These are phyloP conservation scores for Cladophialophora bantiana DNA, from an alignment of 2,329 filamentous ascomycete genomes.

Conservation along the genomic window DNA sequence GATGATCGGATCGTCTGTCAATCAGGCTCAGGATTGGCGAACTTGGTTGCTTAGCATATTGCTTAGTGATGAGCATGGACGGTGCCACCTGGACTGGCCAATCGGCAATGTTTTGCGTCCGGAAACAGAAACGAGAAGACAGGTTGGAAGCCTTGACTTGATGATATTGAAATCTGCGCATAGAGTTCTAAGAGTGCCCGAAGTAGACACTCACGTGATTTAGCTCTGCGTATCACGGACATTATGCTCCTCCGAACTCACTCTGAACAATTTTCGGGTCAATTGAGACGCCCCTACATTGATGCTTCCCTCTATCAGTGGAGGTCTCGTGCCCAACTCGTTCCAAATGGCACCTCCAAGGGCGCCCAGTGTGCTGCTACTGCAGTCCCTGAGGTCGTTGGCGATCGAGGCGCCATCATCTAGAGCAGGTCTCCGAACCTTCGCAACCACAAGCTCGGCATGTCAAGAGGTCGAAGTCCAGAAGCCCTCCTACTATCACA, in stretches of 20 bases:
- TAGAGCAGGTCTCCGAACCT: constrained; percentile 13
- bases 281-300: neutral
- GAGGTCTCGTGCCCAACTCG: neutral
- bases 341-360: constrained; percentile 36
- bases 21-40: neutral
- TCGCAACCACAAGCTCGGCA: constrained; percentile 29
- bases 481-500: constrained; percentile 51
- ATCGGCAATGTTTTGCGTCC: neutral
- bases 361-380: constrained; percentile 37
- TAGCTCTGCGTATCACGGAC: neutral
- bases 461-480: constrained; percentile 46
- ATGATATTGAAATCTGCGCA: neutral
- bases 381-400: constrained; percentile 36
- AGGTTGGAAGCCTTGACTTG: neutral
- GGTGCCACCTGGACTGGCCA: neutral
- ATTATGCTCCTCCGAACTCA: neutral
- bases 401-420: constrained; percentile 23
- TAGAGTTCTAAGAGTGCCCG: neutral
- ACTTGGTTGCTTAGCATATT: constrained; percentile 11
- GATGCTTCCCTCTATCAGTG: neutral
- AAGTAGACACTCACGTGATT: neutral
- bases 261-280: constrained; percentile 12
- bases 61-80: constrained; percentile 12
- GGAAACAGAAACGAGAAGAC: neutral
- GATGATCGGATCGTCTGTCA: neutral